Percentiles rank a stretch among this genome's conserved stretches.
Conservation (phyloP, 1,284 basidiomycete genomes). For the Rhodotorula sp. region DNA sequence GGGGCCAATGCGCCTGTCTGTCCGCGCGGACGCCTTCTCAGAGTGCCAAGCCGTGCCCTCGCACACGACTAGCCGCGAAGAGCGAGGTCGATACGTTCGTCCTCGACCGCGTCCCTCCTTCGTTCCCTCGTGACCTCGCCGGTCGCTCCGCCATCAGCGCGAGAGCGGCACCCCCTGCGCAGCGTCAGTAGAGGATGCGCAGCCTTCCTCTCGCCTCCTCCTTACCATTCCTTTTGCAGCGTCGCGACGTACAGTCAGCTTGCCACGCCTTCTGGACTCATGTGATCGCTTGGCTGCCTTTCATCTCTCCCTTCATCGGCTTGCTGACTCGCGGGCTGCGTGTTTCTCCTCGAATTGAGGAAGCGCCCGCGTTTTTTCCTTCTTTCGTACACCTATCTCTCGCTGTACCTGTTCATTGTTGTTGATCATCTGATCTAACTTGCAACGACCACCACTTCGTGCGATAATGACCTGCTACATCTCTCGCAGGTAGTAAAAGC, state of each 20-base stretch:
- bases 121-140: not conserved
- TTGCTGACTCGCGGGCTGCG: no score
- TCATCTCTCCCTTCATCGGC: no score
- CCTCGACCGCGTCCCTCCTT: not conserved
- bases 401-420: no score
- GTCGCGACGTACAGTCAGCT: constrained; percentile 31
- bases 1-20: no score
- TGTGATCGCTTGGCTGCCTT: constrained; percentile 17
- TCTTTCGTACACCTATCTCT: no score
- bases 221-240: constrained; percentile 14
- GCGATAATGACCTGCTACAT: no score
- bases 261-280: constrained; percentile 14
- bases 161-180: constrained; percentile 9
- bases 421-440: no score
- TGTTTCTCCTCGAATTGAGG: no score
- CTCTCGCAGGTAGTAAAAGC: no score
- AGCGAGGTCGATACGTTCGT: not conserved
- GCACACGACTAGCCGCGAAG: not conserved
- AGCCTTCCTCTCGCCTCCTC: not conserved
- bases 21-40: not conserved
- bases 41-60: not conserved
- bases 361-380: no score
- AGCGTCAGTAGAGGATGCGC: constrained; percentile 24
- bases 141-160: constrained; percentile 2
- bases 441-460: no score